Percentiles rank a stretch among this genome's conserved stretches.
Evolutionary conservation across 257 asterid genomes (phyloP).

Genomic region (Solanum corneliomulleri): DNA sequence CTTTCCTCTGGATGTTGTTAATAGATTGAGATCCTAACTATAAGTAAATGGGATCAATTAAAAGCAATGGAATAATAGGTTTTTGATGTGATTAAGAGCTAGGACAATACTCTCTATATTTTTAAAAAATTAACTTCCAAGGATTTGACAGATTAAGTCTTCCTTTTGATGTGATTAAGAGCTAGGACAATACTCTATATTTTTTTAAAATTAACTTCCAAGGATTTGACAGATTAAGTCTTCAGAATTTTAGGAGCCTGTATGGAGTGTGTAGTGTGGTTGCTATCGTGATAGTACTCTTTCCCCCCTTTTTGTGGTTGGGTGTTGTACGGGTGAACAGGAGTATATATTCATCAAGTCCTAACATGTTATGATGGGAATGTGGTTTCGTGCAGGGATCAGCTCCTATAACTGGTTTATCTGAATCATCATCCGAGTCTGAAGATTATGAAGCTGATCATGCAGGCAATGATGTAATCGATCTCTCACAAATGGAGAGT

Average conservation of each 20-base stretch:
- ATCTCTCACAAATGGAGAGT: constrained; percentile 41
- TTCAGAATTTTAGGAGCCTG: neutral
- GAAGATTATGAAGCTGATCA: constrained; percentile 48
- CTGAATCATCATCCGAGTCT: constrained; percentile 66
- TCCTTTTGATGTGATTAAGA: neutral
- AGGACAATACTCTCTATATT: neutral
- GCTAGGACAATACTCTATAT: neutral
- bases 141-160: neutral
- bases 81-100: neutral
- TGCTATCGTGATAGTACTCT: neutral
- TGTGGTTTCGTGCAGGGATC: constrained; percentile 39
- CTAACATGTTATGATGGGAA: neutral
- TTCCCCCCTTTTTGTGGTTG: neutral
- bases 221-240: neutral
- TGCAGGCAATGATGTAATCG: constrained; percentile 27
- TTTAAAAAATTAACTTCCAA: neutral
- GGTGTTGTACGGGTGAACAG: neutral
- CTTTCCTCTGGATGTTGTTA: neutral
- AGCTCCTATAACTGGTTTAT: constrained; percentile 58
- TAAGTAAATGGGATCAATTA: neutral
- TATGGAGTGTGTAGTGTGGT: neutral
- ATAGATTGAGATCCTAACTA: neutral
- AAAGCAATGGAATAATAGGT: neutral
- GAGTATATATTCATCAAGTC: neutral
- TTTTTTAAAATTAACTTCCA: neutral